Base-by-base conservation (phyloP, 2,329 filamentous ascomycete genomes). In the Bimuria novae-zelandiae region DNA sequence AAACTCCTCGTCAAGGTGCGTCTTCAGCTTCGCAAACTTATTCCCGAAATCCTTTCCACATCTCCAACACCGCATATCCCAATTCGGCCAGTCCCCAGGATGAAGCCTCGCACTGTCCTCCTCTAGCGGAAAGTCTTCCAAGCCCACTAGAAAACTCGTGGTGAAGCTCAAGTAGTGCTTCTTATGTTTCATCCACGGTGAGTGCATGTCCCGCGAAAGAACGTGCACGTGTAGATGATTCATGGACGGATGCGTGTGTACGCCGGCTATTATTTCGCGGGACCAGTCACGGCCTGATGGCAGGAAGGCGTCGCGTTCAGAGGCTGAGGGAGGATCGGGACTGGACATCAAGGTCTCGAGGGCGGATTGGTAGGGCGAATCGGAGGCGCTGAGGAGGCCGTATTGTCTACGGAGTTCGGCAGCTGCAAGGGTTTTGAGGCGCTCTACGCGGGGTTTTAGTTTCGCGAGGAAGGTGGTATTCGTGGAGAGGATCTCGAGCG, bases 121-220 rank as follows among this genome's bases (percentile, higher is more conserved):
- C 0, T 80, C 79, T 25, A 97, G 76, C 4, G 94, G 93, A 44
- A 97, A 93, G 54, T 92, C 89, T 19, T 85, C 85, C 22, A 97
- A 67, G 14, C 82, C 80, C 11, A 97, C 83, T 19, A 99, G 84
- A 71, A 97, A 99, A 3, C 84, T 83, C 47, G 92, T 95, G 27
- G 84, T 86, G 75, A 97, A 97, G 59, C 89, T 94, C 68, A 94
- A 90, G 76, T 97, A 97, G 75, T 97, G 94, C 71, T 92, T 93
- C 59, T 86, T 82, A 69, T 93, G 86, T 75, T 87, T 90, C 73
- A 97, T 61, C 40, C 81, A 82, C 10, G 83, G 81, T 32, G 88
- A 91, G 63, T 85, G 81, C 80, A 90, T 88, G 70, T 99, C 94
- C 16, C 84, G 79, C 33, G 89, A 90, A 52, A 97, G 76, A 25